Evolutionary conservation across 1,284 basidiomycete species (phyloP), one percentile per base, ranked within the genome.

Genomic region (Pisolithus thermaeus): DNA sequence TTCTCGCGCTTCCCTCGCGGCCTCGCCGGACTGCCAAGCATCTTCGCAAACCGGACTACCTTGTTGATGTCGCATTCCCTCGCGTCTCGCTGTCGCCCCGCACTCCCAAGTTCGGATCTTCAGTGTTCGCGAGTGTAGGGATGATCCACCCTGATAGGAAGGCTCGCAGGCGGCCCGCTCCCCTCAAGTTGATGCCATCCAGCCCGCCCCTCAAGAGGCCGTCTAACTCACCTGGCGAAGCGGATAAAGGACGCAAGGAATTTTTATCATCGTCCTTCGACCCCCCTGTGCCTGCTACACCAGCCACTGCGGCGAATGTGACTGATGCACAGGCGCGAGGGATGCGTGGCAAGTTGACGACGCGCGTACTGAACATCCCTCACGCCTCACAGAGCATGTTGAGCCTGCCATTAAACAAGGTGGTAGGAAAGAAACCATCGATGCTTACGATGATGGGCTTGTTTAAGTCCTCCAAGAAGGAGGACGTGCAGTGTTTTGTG

Each of bases 111-210:
- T 51, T 38, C 20, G 30, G 39, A 7, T 30, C 47, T 6, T 49
- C 48, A 16, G n/a, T 52, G 1, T 47, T 46, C 8, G 6, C 25
- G 9, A 7, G 36, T 18, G 14, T 16, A 16, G 40, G 32, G 12
- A 28, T 45, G 3, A 23, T 36, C 41, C 54, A 53, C 16, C 50
- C 56, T 44, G 68, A 59, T 49, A 63, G 69, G 18, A 68, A 67
- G 39, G 64, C 66, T 0, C 69, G 73, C 53, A 66, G 73, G 39
- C 69, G 76, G 3, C 77, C 77, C 2, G 69, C 76, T 3, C 76
- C 76, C 0, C 68, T 78, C 51, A 72, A 68, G 42, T 68, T 78
- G 23, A 56, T 50, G 49, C 65, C 65, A 3, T 63, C 66, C 18
- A 55, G 56, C 41, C 60, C 52, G 6, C 50, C 51, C 1, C 40